Conservation (phyloP, 1,284 basidiomycete genomes). For the Trametes polyzona region DNA sequence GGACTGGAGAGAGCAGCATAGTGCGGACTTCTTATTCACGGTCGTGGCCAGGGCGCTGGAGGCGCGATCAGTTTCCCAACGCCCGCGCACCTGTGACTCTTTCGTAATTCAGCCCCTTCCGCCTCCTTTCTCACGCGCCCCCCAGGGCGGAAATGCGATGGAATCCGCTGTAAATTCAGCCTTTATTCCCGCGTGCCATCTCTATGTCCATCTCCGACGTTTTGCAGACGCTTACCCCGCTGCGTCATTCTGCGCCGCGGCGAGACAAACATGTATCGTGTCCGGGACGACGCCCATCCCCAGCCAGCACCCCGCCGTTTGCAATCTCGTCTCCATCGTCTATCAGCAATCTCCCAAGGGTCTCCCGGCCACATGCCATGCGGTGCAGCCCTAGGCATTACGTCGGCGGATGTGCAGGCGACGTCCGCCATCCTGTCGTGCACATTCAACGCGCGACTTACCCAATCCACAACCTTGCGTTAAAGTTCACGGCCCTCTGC, state of each 20-base stretch:
- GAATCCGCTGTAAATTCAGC: slow-evolving; percentile 3
- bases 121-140: slow-evolving; percentile 13
- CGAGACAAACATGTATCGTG: not conserved
- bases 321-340: no score
- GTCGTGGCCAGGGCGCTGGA: slow-evolving; percentile 25
- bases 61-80: slow-evolving; percentile 28
- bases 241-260: not conserved
- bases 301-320: not conserved
- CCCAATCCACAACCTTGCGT: not conserved
- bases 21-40: slow-evolving; percentile 24
- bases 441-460: not conserved
- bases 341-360: no score
- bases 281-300: no score
- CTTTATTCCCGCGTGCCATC: slow-evolving; percentile 7
- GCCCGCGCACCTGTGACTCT: slow-evolving; percentile 20
- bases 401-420: not conserved
- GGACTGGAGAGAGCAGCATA: slow-evolving; percentile 22
- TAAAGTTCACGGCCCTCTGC: not conserved
- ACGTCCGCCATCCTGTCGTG: no score
- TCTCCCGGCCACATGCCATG: no score
- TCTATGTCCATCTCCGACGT: slow-evolving; percentile 6
- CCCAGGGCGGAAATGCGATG: slow-evolving; percentile 3
- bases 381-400: not conserved
- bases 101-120: slow-evolving; percentile 16
- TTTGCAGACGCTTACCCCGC: slow-evolving; percentile 4